These are phyloP conservation scores for Boletus sp. DNA, from an alignment of 1,284 basidiomycete genomes.

Conservation along the genomic window DNA sequence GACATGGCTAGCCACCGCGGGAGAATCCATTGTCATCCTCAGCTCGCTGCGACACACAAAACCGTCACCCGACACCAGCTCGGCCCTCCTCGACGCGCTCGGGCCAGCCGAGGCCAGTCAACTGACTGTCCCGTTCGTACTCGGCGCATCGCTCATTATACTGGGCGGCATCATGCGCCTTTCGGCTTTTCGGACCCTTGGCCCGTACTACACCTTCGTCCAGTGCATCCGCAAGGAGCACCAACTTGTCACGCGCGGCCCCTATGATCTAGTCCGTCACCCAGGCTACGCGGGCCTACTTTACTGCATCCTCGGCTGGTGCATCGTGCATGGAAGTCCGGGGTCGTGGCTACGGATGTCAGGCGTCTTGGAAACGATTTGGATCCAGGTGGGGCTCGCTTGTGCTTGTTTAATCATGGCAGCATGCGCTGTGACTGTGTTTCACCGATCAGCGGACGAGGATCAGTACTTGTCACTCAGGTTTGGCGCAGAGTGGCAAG, in stretches of 20 bases:
- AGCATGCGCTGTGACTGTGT: constrained; percentile 5
- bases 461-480: constrained; percentile 11
- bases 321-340: background rate
- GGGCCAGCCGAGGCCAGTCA: too few species aligned
- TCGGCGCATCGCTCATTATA: constrained; percentile 13
- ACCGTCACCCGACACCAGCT: background rate
- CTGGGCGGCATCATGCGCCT: constrained; percentile 9
- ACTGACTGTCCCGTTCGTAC: too few species aligned
- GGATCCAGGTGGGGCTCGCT: background rate
- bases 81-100: too few species aligned
- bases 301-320: constrained; percentile 5
- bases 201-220: constrained; percentile 18
- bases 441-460: constrained; percentile 10
- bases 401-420: background rate
- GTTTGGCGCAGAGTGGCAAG: constrained; percentile 21
- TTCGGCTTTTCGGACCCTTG: constrained; percentile 11
- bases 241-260: constrained; percentile 17
- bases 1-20: constrained; percentile 6
- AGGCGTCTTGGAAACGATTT: background rate
- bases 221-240: constrained; percentile 18
- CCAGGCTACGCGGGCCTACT: constrained; percentile 15
- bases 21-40: constrained; percentile 10
- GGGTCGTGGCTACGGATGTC: constrained; percentile 17
- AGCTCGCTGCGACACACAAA: background rate
- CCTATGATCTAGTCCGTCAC: constrained; percentile 21